Evolutionary conservation across 805 yeast genomes (phyloP).

Genomic region (Grigorovia jiainica): DNA sequence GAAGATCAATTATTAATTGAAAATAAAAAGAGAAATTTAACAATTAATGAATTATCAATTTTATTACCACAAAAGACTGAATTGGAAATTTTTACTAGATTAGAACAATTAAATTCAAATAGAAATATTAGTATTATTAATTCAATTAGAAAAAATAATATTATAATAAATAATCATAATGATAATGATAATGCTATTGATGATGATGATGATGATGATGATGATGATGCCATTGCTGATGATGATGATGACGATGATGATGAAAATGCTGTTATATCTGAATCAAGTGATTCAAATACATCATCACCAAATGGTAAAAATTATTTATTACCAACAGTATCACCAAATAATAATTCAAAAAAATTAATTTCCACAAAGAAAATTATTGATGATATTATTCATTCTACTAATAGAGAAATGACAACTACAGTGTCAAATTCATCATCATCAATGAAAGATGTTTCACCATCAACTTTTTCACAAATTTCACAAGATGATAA

Average conservation of each 20-base stretch:
- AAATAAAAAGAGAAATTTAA: conserved; percentile 47
- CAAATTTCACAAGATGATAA: conserved; percentile 4
- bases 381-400: not conserved
- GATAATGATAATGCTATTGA: not conserved
- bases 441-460: conserved; percentile 10
- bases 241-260: not conserved
- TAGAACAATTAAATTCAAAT: conserved; percentile 32
- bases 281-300: not conserved
- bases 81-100: conserved; percentile 59
- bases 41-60: conserved; percentile 64
- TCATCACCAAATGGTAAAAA: not conserved
- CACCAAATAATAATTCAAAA: conserved; percentile 15
- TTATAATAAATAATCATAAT: too few species aligned
- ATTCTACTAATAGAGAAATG: not conserved
- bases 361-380: too few species aligned
- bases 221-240: not conserved
- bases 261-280: not conserved
- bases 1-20: conserved; percentile 61
- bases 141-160: too few species aligned
- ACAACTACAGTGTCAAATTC: not conserved
- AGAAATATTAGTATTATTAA: too few species aligned
- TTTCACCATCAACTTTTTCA: conserved; percentile 14
- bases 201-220: not conserved
- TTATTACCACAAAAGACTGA: conserved; percentile 66
- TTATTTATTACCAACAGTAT: conserved; percentile 11